A percentile compares a stretch with the other conserved stretches of the same genome.
These are phyloP conservation scores for Curvularia lunata DNA, from an alignment of 2,329 filamentous ascomycete genomes.

Conservation along the genomic window DNA sequence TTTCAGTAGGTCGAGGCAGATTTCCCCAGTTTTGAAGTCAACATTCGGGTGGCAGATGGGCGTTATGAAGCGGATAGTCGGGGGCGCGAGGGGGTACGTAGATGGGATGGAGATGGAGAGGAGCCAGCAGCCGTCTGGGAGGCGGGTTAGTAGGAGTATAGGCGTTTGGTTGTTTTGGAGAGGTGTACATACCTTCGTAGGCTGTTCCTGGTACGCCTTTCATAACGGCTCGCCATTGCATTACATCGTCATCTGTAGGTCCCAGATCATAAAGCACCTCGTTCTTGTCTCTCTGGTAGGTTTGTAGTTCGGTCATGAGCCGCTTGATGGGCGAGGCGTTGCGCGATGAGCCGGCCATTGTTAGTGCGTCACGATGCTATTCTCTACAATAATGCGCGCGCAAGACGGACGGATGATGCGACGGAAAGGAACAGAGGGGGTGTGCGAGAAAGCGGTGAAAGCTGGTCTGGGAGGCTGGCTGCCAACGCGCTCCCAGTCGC, in stretches of 20 bases:
- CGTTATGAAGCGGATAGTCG: conserved; percentile 78
- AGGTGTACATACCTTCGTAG: conserved; percentile 60
- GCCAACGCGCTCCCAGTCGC: conserved; percentile 1
- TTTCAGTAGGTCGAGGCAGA: conserved; percentile 87
- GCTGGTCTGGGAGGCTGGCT: not conserved
- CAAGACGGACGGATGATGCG: not conserved
- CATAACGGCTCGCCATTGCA: conserved; percentile 66
- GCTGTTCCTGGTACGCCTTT: conserved; percentile 64
- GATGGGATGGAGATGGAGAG: conserved; percentile 77
- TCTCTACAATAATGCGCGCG: not conserved
- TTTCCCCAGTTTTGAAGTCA: conserved; percentile 73
- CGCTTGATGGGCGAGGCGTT: conserved; percentile 59
- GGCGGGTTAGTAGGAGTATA: conserved; percentile 3
- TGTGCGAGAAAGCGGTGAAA: conserved; percentile 7
- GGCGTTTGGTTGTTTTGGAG: not conserved
- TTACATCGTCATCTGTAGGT: conserved; percentile 63
- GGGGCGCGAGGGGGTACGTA: conserved; percentile 79
- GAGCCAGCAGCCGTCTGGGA: conserved; percentile 76
- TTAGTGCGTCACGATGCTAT: conserved; percentile 1
- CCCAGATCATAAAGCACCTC: conserved; percentile 63
- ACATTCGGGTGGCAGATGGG: conserved; percentile 52
- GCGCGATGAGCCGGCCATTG: conserved; percentile 45
- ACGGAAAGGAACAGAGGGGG: not conserved
- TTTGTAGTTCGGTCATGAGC: conserved; percentile 66
- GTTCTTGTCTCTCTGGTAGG: conserved; percentile 63